phyloP scores from a whole-genome alignment of 2,329 filamentous ascomycete species.

The Akanthomyces uredinophilus region DNA sequence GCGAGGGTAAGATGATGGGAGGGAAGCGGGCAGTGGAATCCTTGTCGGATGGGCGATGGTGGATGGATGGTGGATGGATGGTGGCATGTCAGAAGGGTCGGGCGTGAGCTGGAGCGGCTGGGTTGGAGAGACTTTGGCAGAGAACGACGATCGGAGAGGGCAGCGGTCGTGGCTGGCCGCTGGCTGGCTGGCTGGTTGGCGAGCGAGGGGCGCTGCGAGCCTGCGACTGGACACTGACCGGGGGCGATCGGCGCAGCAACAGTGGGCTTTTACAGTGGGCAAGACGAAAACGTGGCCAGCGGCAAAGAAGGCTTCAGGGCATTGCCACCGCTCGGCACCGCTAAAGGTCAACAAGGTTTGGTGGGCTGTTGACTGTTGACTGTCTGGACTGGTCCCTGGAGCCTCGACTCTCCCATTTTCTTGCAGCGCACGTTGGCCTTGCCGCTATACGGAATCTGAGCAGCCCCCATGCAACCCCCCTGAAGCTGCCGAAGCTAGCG shows the following conservation, averaged over 20 bases:
- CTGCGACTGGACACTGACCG: not conserved
- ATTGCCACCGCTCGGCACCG: not conserved
- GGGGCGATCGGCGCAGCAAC: not conserved
- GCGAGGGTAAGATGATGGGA: constrained; percentile 4
- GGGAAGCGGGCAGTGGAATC: not conserved
- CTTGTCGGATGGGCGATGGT: constrained; percentile 4
- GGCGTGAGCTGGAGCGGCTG: not conserved
- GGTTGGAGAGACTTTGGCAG: not conserved
- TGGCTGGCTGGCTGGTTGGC: not conserved
- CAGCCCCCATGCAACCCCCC: not conserved
- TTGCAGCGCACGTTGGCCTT: not conserved
- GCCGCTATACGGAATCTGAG: not conserved
- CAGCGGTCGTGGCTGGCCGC: not conserved
- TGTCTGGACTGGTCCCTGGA: too few relatives aligned
- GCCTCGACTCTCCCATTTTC: not conserved
- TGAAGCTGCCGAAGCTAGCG: not conserved
- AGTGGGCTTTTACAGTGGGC: not conserved
- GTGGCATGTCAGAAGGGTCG: not conserved
- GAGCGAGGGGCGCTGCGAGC: not conserved
- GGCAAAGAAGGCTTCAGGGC: not conserved
- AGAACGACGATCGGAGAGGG: not conserved
- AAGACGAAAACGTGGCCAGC: not conserved
- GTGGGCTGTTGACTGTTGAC: too few relatives aligned
- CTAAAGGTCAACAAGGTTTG: not conserved
- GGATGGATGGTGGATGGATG: not conserved